Percentiles rank a stretch among this genome's conserved stretches.
Conservation (phyloP, 371 early-diverging fungal genomes). For the Lichtheimia ornata region DNA sequence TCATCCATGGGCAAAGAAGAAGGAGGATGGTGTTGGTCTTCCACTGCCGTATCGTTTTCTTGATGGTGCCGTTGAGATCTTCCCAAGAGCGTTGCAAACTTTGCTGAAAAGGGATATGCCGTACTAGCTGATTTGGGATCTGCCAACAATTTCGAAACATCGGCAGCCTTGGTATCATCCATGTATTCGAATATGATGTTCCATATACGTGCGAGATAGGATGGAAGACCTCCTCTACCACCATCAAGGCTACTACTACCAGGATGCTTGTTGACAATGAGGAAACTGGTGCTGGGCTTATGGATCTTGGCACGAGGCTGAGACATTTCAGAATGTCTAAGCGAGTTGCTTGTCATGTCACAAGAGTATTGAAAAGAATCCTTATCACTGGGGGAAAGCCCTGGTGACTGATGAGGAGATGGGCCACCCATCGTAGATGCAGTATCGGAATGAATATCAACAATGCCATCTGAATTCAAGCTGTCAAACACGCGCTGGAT, state of each 20-base stretch:
- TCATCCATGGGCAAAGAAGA: background rate
- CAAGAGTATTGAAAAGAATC: background rate
- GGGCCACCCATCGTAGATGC: background rate
- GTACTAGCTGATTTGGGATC: background rate
- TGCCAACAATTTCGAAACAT: background rate
- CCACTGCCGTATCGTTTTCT: background rate
- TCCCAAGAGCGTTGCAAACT: background rate
- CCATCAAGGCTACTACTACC: background rate
- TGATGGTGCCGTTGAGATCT: background rate
- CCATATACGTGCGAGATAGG: conserved; percentile 8
- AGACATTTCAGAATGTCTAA: background rate
- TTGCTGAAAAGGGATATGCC: background rate
- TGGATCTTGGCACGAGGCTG: conserved; percentile 4
- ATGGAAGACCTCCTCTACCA: background rate
- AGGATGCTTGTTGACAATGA: background rate
- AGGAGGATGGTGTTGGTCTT: background rate
- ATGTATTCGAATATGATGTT: conserved; percentile 5
- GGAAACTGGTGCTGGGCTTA: background rate
- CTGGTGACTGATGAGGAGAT: conserved; percentile 3
- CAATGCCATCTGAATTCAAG: conserved; percentile 5
- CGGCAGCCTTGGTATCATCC: background rate
- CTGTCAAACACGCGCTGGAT: conserved; percentile 11
- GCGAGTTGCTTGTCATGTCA: background rate
- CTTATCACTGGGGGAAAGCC: conserved; percentile 1
- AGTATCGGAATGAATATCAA: conserved; percentile 12